Base-by-base conservation (phyloP, 257 asterid genomes). In the Penstemon newberryi region DNA sequence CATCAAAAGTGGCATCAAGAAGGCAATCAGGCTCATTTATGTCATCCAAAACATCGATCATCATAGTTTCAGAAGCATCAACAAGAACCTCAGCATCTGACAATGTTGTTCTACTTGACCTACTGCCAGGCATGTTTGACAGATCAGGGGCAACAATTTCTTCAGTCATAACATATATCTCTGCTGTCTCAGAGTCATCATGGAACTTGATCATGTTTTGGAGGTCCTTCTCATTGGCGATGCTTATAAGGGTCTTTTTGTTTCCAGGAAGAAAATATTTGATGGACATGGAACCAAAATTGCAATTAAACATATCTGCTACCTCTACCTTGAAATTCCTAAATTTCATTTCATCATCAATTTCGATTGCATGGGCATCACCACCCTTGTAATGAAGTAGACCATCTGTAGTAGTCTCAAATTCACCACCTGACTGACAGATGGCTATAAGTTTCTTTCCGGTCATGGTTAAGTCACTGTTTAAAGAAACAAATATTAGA, bases 321-420 rank as follows among this genome's bases (percentile, higher is more conserved):
- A 89, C 89, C 89, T 94, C 99, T 52, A 59, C 19, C 78, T 80
- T 89, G 71, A 94, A 87, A 77, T 89, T 91, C 70, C 79, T 87
- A 67, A 80, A 91, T 78, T 82, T 84, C 97, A 91, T 73, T 65
- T 81, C 74, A 60, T 80, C 91, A 66, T 90, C 96, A 38, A 93
- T 81, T 80, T 93, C 99, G 96, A 90, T 93, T 37, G 99, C 99
- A 84, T 90, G 99, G 51, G 99, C 99, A 79, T 93, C 97, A 53
- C 99, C 97, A 8, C 99, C 99, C 81, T 81, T 83, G 77, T 93
- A 93, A 40, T 76, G 77, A 5, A 91, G 82, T 70, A 69, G 56
- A 8, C 99, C 99, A 57, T 89, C 95, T 45, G 85, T 51, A 70
- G 84, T 87, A 15, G 95, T 66, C 88, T 91, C 96, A 67, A 94